Evolutionary conservation across 306 rosid genomes (phyloP).

Genomic region (Chamaecrista fasciculata): DNA sequence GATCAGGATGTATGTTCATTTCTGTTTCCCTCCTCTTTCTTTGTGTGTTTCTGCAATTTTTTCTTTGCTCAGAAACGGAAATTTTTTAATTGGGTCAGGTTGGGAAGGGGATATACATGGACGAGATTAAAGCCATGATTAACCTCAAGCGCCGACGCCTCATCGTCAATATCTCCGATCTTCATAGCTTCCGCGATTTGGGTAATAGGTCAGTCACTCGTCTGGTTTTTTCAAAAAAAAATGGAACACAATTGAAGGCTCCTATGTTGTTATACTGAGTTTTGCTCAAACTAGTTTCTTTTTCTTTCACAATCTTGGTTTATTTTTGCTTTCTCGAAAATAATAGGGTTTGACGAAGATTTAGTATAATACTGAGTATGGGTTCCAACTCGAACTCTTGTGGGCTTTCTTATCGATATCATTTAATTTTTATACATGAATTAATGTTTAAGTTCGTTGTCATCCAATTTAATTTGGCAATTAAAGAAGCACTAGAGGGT

Average conservation of each 20-base stretch:
- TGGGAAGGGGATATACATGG: constrained; percentile 70
- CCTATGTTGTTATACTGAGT: neutral
- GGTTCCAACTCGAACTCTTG: neutral
- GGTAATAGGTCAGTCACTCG: constrained; percentile 59
- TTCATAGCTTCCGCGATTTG: constrained; percentile 75
- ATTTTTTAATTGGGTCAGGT: constrained; percentile 27
- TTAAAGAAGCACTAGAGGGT: neutral
- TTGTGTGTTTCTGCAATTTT: neutral
- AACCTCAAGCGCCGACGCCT: constrained; percentile 88
- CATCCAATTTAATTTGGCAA: neutral
- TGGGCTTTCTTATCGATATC: neutral
- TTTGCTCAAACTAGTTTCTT: neutral
- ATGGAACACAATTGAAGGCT: neutral
- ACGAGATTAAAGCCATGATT: constrained; percentile 77
- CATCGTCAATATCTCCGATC: constrained; percentile 88
- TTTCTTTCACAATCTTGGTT: neutral
- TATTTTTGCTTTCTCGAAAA: neutral
- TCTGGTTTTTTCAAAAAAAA: neutral
- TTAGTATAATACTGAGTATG: no score
- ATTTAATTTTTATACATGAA: neutral
- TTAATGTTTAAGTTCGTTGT: neutral
- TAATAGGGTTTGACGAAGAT: neutral
- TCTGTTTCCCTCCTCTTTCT: neutral
- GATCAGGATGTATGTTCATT: constrained; percentile 67
- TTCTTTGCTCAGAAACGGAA: neutral